A percentile compares a stretch with the other conserved stretches of the same genome.
Conservation (phyloP, 2,329 filamentous ascomycete species). For the Monosporascus cannonballus region DNA sequence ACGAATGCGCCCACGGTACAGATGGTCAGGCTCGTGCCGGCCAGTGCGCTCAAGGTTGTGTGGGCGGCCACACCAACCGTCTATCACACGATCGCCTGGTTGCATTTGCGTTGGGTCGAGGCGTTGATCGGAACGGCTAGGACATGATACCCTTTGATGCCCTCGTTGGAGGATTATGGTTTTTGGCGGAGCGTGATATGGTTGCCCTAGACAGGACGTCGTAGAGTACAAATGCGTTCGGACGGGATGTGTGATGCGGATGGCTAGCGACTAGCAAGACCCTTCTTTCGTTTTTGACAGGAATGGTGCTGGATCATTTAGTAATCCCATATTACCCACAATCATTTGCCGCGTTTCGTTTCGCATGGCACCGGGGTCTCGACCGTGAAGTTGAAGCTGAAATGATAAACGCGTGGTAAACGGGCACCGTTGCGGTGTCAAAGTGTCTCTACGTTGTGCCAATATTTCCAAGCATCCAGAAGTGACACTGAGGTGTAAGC, state of each 20-base stretch:
- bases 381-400: no score
- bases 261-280: slow-evolving; percentile 15
- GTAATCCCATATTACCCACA: slow-evolving; percentile 4
- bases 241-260: slow-evolving; percentile 14
- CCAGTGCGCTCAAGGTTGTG: slow-evolving; percentile 5
- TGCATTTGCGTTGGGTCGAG: slow-evolving; percentile 19
- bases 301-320: slow-evolving; percentile 15
- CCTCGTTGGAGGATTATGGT: slow-evolving; percentile 12
- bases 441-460: no score
- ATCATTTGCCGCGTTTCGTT: background rate
- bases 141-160: slow-evolving; percentile 29
- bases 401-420: no score
- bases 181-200: slow-evolving; percentile 9
- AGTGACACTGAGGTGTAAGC: no score
- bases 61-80: slow-evolving; percentile 17
- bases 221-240: slow-evolving; percentile 11
- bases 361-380: background rate
- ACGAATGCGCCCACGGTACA: slow-evolving; percentile 10
- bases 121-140: slow-evolving; percentile 26
- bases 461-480: no score
- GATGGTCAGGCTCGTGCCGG: slow-evolving; percentile 14
- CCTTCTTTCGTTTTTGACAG: slow-evolving; percentile 22
- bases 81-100: slow-evolving; percentile 16
- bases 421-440: no score
- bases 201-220: slow-evolving; percentile 5